Base-by-base conservation (phyloP, 768 basidiomycete species). In the Trametes coccinea region DNA sequence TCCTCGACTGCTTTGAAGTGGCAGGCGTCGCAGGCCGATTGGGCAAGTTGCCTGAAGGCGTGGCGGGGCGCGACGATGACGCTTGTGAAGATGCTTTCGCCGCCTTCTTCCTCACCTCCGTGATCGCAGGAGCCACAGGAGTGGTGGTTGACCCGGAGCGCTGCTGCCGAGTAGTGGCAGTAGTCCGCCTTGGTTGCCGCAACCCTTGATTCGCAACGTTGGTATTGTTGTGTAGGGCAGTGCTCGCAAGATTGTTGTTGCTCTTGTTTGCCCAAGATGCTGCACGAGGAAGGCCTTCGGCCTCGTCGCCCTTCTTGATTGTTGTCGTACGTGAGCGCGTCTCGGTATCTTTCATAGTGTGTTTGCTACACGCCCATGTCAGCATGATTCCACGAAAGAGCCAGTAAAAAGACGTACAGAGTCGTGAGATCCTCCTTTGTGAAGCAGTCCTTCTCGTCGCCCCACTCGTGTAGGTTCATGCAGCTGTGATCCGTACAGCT, bases 381-480 rank as follows among this genome's bases (percentile, higher is more conserved):
- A 22, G 22, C 22, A 22, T 22, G 22, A 22, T 22, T 22, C 22
- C 22, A 22, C 22, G 31, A 5, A 43, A 43, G 41, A 43, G 41
- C 41, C 5, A 31, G 31, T 58, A 14, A 48, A 37, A 5, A 0
- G 2, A 81, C 85, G 49, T 71, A 96, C 94, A 95, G 76, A 0
- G 95, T 96, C 29, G 93, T 90, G 60, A 96, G 78, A 74, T 98
- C 96, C 73, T 98, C 95, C 76, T 95, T 95, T 0, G 95, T 95
- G 72, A 97, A 95, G 70, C 93, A 95, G 74, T 99, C 97, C 58
- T 93, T 91, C 75, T 98, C 96, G 63, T 98, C 97, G 37, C 95
- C 97, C 93, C 94, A 97, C 73, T 98, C 97, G 72, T 99, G 97
- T 46, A 95, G 77, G 72, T 92, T 91, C 87, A 95, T 89, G 75